phyloP scores from a whole-genome alignment of 306 rosid genomes.

The Ziziphus jujuba region DNA sequence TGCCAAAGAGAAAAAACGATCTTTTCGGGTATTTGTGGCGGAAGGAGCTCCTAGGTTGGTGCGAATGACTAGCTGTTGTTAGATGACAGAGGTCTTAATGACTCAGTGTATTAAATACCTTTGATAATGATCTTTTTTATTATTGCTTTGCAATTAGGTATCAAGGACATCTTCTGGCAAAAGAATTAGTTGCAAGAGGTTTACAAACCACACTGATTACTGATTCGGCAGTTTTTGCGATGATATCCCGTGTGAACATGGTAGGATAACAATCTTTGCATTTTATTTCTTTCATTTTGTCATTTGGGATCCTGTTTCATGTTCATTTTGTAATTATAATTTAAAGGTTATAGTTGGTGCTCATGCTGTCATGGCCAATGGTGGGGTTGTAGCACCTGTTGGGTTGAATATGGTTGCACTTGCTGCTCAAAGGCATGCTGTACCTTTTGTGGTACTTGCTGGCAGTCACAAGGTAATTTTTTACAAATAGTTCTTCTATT shows the following conservation, averaged over 20 bases:
- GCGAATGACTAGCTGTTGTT: constrained; percentile 23
- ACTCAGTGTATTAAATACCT: constrained; percentile 4
- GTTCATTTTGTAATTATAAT: constrained; percentile 28
- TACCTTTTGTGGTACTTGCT: constrained; percentile 96
- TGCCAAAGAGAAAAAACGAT: constrained; percentile 94
- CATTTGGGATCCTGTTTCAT: constrained; percentile 14
- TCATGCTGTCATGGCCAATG: constrained; percentile 99
- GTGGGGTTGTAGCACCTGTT: constrained; percentile 91
- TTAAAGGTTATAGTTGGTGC: constrained; percentile 96
- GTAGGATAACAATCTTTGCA: constrained; percentile 34
- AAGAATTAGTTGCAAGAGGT: constrained; percentile 76
- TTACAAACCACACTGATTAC: constrained; percentile 79
- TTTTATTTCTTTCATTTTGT: not conserved
- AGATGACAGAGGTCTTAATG: constrained; percentile 1
- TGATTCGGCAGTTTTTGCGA: constrained; percentile 85
- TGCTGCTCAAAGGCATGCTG: constrained; percentile 97
- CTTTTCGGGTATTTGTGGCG: constrained; percentile 86
- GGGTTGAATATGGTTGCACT: constrained; percentile 98
- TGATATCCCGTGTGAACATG: constrained; percentile 95
- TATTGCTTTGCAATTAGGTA: constrained; percentile 47
- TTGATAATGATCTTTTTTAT: constrained; percentile 1
- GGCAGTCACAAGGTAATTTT: constrained; percentile 92
- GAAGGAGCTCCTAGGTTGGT: constrained; percentile 99
- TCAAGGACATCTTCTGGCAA: constrained; percentile 88
- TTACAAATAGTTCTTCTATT: not conserved